phyloP scores from a whole-genome alignment of 495 filamentous ascomycete species.

The Astrocystis sublimbata region DNA sequence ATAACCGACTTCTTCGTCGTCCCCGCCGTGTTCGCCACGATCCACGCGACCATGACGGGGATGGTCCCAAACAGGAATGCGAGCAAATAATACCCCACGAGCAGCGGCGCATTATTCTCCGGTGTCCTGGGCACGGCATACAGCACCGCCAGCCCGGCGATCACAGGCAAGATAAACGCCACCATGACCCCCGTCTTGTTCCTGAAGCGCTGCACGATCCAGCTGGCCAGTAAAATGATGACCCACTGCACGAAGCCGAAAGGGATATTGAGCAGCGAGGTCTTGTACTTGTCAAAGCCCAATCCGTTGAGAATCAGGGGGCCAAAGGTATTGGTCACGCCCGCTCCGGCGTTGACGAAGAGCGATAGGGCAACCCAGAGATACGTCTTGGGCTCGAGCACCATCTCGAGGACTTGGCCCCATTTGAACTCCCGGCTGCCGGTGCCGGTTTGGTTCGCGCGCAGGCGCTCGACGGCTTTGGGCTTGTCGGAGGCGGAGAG shows the following conservation, averaged over 20 bases:
- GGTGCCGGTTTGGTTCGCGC: slow-evolving; percentile 59
- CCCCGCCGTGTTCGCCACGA: slow-evolving; percentile 64
- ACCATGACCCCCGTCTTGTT: slow-evolving; percentile 54
- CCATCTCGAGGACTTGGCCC: slow-evolving; percentile 43
- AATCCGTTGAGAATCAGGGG: slow-evolving; percentile 63
- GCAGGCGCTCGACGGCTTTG: slow-evolving; percentile 46
- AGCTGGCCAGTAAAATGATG: slow-evolving; percentile 58
- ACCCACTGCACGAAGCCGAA: slow-evolving; percentile 59
- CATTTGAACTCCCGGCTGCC: slow-evolving; percentile 55
- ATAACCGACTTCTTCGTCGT: slow-evolving; percentile 67
- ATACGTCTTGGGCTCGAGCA: slow-evolving; percentile 50
- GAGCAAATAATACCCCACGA: slow-evolving; percentile 63
- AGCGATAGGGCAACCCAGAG: slow-evolving; percentile 53
- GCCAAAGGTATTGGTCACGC: slow-evolving; percentile 60
- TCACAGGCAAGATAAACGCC: slow-evolving; percentile 53
- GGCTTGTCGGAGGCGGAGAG: slow-evolving; percentile 51
- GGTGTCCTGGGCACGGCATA: slow-evolving; percentile 51
- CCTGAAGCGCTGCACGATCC: slow-evolving; percentile 49
- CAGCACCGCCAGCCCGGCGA: slow-evolving; percentile 58
- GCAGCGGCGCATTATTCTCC: slow-evolving; percentile 42
- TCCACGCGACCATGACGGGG: slow-evolving; percentile 49
- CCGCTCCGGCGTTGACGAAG: slow-evolving; percentile 59
- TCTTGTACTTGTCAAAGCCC: slow-evolving; percentile 57
- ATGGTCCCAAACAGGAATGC: slow-evolving; percentile 61
- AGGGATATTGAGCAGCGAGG: slow-evolving; percentile 65